Conservation (phyloP, 345 rosid genomes). For the Moricandia arvensis region DNA sequence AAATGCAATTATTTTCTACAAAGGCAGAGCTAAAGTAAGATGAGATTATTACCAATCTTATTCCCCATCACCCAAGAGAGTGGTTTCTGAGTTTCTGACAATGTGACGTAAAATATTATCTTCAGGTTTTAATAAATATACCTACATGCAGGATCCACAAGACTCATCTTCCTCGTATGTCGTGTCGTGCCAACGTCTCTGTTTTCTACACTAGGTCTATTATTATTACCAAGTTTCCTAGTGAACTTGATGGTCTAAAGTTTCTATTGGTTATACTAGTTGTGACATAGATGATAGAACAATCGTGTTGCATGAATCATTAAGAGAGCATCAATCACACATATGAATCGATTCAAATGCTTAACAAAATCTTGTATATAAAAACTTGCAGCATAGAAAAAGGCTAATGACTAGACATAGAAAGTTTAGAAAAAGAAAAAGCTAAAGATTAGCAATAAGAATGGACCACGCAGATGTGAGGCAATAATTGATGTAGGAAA, state of each 20-base stretch:
- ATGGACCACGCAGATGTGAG: conserved; percentile 26
- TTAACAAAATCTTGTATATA: too few species aligned
- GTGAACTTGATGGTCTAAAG: too few species aligned
- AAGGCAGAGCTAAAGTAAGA: neutral
- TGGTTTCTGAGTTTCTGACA: conserved; percentile 14
- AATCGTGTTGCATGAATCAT: too few species aligned
- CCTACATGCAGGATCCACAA: neutral
- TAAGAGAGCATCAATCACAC: too few species aligned
- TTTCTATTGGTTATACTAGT: too few species aligned
- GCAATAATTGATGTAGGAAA: conserved; percentile 27
- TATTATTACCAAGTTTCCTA: too few species aligned
- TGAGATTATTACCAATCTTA: neutral
- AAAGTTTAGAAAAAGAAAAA: neutral
- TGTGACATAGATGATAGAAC: too few species aligned
- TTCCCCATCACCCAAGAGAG: neutral
- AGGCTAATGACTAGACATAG: conserved; percentile 2
- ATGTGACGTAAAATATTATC: conserved; percentile 3
- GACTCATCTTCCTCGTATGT: conserved; percentile 14
- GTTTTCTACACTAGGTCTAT: neutral
- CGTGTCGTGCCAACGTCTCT: conserved; percentile 7
- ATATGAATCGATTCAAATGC: too few species aligned
- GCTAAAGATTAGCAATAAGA: conserved; percentile 8
- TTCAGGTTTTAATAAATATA: neutral
- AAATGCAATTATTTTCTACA: neutral
- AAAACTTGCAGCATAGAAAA: too few species aligned